phyloP scores from a whole-genome alignment of 1,139 yeast genomes.

The Arxiozyma telluris region DNA sequence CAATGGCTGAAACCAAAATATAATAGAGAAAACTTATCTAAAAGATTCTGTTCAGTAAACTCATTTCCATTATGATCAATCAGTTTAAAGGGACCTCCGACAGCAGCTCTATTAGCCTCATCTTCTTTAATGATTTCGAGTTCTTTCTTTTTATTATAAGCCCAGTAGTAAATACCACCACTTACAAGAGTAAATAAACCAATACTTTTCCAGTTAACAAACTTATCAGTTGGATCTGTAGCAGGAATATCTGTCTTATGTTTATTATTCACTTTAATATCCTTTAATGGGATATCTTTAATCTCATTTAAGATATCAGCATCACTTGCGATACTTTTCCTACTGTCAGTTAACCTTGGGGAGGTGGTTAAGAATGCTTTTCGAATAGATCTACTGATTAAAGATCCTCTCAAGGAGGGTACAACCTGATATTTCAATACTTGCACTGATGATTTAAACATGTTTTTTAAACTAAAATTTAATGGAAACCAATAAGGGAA shows the following conservation, averaged over 20 bases:
- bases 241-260: not conserved
- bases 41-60: slow-evolving; percentile 70
- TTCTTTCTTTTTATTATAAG: slow-evolving; percentile 57
- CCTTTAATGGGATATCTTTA: slow-evolving; percentile 4
- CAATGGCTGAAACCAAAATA: slow-evolving; percentile 96
- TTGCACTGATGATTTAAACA: not conserved
- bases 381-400: not conserved
- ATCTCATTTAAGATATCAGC: slow-evolving; percentile 1
- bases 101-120: slow-evolving; percentile 47
- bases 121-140: slow-evolving; percentile 37
- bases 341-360: not conserved
- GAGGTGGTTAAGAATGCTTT: not conserved
- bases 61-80: slow-evolving; percentile 59
- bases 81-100: slow-evolving; percentile 84
- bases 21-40: slow-evolving; percentile 68
- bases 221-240: slow-evolving; percentile 17
- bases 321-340: not conserved
- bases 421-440: not conserved
- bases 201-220: slow-evolving; percentile 9
- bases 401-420: not conserved
- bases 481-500: not conserved
- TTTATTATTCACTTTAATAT: slow-evolving; percentile 2
- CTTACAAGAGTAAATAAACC: not conserved
- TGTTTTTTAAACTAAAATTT: not conserved
- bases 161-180: slow-evolving; percentile 8